phyloP scores from a whole-genome alignment of 2,329 filamentous ascomycete genomes.

The Fusarium sp. region DNA sequence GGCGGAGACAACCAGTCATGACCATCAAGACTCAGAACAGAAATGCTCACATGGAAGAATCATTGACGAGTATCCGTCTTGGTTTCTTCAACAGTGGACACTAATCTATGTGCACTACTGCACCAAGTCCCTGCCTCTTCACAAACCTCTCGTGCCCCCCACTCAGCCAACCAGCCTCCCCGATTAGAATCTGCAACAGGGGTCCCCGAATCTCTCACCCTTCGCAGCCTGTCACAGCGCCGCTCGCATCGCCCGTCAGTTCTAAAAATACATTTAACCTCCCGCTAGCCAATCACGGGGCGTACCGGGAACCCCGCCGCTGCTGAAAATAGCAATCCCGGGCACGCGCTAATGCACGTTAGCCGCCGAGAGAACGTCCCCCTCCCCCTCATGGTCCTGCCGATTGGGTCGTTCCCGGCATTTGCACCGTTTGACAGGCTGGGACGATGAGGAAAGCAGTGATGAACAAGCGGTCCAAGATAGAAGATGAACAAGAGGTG shows the following conservation, averaged over 20 bases:
- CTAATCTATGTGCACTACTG: background rate
- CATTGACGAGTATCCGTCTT: background rate
- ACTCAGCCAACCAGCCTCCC: background rate
- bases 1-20: slow-evolving; percentile 22
- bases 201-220: slow-evolving; percentile 20
- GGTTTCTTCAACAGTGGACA: background rate
- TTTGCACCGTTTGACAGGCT: background rate
- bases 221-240: slow-evolving; percentile 29
- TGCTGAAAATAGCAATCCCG: slow-evolving; percentile 33
- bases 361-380: slow-evolving; percentile 33
- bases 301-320: slow-evolving; percentile 14
- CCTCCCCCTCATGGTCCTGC: background rate
- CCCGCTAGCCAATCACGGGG: slow-evolving; percentile 20
- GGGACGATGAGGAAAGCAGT: background rate
- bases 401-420: background rate
- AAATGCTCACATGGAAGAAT: background rate
- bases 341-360: slow-evolving; percentile 40
- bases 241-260: slow-evolving; percentile 18
- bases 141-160: background rate
- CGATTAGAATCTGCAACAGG: slow-evolving; percentile 26
- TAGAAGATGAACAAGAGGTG: background rate
- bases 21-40: background rate
- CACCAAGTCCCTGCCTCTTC: slow-evolving; percentile 3
- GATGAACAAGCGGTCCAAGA: no score
- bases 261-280: slow-evolving; percentile 35